These are phyloP conservation scores for Acer negundo DNA, from an alignment of 345 rosid species.

Conservation along the genomic window DNA sequence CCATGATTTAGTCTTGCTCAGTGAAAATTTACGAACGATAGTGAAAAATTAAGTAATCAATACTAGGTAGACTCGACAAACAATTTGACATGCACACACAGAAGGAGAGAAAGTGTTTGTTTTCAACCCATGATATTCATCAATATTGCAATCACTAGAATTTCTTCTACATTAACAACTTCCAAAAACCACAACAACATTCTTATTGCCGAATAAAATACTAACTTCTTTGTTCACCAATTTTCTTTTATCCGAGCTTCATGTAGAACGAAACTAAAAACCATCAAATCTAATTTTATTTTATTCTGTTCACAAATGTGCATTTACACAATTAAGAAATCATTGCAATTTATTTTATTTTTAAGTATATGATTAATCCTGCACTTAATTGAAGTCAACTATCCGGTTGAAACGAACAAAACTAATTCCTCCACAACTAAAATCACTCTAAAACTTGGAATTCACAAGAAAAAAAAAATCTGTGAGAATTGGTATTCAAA, in stretches of 20 bases:
- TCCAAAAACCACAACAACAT: not conserved
- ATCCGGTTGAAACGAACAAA: not conserved
- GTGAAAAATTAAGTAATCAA: too few species aligned
- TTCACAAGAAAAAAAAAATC: not conserved
- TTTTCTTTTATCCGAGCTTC: too few species aligned
- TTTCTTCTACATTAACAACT: not conserved
- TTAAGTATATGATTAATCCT: too few species aligned
- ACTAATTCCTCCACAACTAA: not conserved
- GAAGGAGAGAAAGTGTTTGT: not conserved
- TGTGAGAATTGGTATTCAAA: not conserved
- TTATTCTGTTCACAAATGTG: too few species aligned
- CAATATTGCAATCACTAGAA: not conserved
- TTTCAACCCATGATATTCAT: not conserved
- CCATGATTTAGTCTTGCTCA: not conserved
- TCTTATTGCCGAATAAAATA: not conserved
- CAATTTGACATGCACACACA: not conserved
- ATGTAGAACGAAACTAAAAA: too few species aligned
- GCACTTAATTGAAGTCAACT: too few species aligned
- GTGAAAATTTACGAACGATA: not conserved
- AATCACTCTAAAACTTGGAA: not conserved
- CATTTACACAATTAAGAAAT: too few species aligned
- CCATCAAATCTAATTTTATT: too few species aligned
- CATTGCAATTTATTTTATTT: too few species aligned
- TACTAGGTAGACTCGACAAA: not conserved
- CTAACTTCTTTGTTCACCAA: not conserved